Base-by-base conservation (phyloP, 345 rosid species). In the Citrus australasica region DNA sequence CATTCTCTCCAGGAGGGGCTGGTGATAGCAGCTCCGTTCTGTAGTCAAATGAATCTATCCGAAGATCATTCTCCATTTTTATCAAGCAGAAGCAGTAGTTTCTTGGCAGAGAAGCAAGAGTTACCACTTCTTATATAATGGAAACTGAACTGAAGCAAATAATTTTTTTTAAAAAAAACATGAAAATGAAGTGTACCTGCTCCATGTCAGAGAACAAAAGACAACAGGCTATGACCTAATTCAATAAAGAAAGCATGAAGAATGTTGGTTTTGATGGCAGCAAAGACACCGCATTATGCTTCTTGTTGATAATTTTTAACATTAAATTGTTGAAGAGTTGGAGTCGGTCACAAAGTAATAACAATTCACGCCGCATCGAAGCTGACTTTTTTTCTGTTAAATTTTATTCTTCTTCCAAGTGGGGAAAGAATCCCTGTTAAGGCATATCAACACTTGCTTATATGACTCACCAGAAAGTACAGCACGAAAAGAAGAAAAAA, bases 11-110 rank as follows among this genome's bases (percentile, higher is more conserved):
- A 0, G 38, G 80, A 1, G 80, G 85, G 9, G 80, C 69, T 1
- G 90, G 92, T 1, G 89, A 89, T 51, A 87, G 81, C 65, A 89
- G 92, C 79, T 89, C 92, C 0, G 81, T 83, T 55, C 85, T 78
- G 73, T 82, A 79, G 46, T 89, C 90, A 0, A 70, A 77, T 1
- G 92, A 84, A 74, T 87, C 90, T 2, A 53, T 80, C 46, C 84
- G 77, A 25, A 79, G 82, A 70, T 82, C 60, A 16, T 62, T 77
- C 30, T 0, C 79, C 86, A 84, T 84, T 19, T 83, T n/a, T 25
- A 10, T 22, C 2, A 13, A 35, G 51, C 75, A 68, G 46, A 48
- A 38, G 27, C 48, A 3, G 28, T 60, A 28, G 53, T 35, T 73
- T 69, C 73, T 69, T 55, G 27, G 56, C 17, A 30, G 5, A 11